Percentiles rank a stretch among this genome's conserved stretches.
Evolutionary conservation across 345 rosid genomes (phyloP).

Genomic region (Physaria fendleri): DNA sequence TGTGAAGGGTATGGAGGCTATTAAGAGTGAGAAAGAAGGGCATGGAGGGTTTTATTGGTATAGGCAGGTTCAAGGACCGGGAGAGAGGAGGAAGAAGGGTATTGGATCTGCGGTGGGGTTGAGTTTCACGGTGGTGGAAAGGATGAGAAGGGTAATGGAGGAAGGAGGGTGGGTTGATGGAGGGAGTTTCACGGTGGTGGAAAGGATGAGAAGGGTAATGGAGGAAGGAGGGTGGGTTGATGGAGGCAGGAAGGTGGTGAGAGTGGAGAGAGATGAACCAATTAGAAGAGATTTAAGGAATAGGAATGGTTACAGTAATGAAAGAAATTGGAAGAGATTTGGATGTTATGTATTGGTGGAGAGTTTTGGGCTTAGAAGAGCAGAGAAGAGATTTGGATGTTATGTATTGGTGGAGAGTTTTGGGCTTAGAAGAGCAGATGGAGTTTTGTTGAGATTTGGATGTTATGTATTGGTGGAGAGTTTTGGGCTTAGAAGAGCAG

Average conservation of each 20-base stretch:
- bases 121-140: constrained; percentile 57
- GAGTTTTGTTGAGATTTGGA: no score
- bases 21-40: constrained; percentile 26
- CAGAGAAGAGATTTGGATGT: no score
- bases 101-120: constrained; percentile 38
- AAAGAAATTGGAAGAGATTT: constrained; percentile 43
- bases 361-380: constrained; percentile 63
- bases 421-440: no score
- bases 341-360: constrained; percentile 63
- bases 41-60: constrained; percentile 55
- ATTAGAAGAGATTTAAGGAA: constrained; percentile 15
- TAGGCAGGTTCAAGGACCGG: constrained; percentile 11
- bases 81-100: constrained; percentile 23
- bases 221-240: constrained; percentile 66
- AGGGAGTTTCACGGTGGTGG: constrained; percentile 44
- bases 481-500: constrained; percentile 63
- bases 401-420: no score
- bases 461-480: constrained; percentile 71
- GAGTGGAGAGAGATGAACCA: constrained; percentile 46
- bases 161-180: constrained; percentile 61
- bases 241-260: constrained; percentile 42
- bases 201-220: constrained; percentile 60
- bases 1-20: constrained; percentile 43
- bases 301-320: constrained; percentile 12
- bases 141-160: constrained; percentile 60